These are phyloP conservation scores for Apiospora saccharicola DNA, from an alignment of 2,329 filamentous ascomycete species.

Conservation along the genomic window DNA sequence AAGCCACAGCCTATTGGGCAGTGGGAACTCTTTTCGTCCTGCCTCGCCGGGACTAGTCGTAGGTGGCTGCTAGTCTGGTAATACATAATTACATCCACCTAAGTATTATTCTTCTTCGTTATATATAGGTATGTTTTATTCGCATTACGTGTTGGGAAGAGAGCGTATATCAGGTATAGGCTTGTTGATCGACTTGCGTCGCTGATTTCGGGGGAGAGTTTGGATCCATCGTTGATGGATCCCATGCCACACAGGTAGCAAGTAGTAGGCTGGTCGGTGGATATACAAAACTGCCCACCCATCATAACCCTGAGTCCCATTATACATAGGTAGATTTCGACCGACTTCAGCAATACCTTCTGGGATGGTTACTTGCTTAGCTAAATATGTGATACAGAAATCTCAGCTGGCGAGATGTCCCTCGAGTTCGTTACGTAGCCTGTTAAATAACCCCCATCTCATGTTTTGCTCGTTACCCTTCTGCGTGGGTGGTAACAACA, in stretches of 20 bases:
- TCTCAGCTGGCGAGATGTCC: neutral
- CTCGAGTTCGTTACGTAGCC: neutral
- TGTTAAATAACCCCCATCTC: neutral
- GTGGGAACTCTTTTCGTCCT: conserved; percentile 16
- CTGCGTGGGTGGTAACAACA: neutral
- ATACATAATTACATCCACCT: neutral
- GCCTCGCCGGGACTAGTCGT: neutral
- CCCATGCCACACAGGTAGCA: neutral
- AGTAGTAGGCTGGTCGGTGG: neutral
- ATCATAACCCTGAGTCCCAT: neutral
- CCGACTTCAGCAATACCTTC: neutral
- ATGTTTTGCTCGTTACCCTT: neutral
- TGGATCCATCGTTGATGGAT: neutral
- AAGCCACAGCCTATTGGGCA: conserved; percentile 23
- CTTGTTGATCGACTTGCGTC: neutral
- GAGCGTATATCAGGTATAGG: neutral
- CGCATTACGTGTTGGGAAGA: neutral
- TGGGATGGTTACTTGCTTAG: neutral
- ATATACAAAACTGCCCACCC: neutral
- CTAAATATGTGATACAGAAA: neutral
- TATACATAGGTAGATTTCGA: neutral
- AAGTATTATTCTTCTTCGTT: neutral
- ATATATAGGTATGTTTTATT: neutral
- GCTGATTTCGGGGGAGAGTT: neutral
- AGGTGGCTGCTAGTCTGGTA: neutral